Evolutionary conservation across 805 yeast species (phyloP).

Genomic region (Candida coleopterorum): DNA sequence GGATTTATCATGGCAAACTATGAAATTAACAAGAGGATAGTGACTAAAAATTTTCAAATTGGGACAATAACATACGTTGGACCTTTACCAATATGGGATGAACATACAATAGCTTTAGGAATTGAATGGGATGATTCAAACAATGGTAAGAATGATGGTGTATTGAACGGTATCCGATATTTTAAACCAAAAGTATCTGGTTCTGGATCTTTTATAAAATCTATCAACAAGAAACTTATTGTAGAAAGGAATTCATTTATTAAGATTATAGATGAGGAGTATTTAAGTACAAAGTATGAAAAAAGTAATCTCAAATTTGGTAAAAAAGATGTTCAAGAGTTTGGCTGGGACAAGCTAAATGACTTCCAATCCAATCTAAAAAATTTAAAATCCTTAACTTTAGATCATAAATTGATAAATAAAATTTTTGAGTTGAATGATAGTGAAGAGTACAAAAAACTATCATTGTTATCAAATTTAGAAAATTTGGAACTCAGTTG

Average conservation of each 20-base stretch:
- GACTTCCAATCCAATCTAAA: slow-evolving; percentile 43
- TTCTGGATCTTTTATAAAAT: slow-evolving; percentile 64
- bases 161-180: slow-evolving; percentile 47
- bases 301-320: slow-evolving; percentile 44
- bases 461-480: slow-evolving; percentile 16
- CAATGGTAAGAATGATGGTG: slow-evolving; percentile 75
- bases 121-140: slow-evolving; percentile 77
- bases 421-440: slow-evolving; percentile 10
- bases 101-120: slow-evolving; percentile 53
- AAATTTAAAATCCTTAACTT: slow-evolving; percentile 43
- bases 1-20: neutral
- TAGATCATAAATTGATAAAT: slow-evolving; percentile 40
- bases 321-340: slow-evolving; percentile 51
- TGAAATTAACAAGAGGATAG: slow-evolving; percentile 16
- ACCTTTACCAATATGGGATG: slow-evolving; percentile 56
- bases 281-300: slow-evolving; percentile 22
- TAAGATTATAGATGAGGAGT: slow-evolving; percentile 40
- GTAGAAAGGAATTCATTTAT: slow-evolving; percentile 26
- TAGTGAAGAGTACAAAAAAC: neutral
- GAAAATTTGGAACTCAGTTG: slow-evolving; percentile 52
- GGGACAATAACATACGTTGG: slow-evolving; percentile 69
- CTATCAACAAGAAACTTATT: slow-evolving; percentile 29
- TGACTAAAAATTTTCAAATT: slow-evolving; percentile 36
- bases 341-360: slow-evolving; percentile 60
- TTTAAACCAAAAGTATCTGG: slow-evolving; percentile 38